Evolutionary conservation across 139 green algal genomes (phyloP), one percentile per base, ranked within the genome.

Genomic region (Chlorella sp.): DNA sequence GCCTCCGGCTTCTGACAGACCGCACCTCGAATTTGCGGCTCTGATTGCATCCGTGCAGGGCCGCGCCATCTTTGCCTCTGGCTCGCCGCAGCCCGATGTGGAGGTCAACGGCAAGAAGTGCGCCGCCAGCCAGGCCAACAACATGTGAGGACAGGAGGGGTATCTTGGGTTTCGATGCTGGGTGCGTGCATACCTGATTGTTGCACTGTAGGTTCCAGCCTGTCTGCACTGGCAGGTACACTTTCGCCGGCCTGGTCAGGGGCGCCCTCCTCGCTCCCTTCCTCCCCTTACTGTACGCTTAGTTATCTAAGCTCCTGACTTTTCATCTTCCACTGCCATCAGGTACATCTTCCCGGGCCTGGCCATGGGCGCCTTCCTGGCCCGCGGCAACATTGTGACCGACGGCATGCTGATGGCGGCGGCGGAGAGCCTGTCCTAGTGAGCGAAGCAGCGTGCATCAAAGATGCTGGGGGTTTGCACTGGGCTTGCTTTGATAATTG

Each of bases 41-140:
- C n/a, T n/a, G n/a, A n/a, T n/a, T n/a, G n/a, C n/a, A n/a, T n/a
- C n/a, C n/a, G n/a, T n/a, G 68, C 84, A 78, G 20, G 92, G 90
- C 18, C 80, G 91, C 21, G 91, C 90, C 34, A 93, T 98, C 44
- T 98, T 96, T 87, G 93, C 94, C 36, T 90, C 81, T 2, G 95
- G 95, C n/a, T 93, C 86, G 41, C 94, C 95, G 9, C 91, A 95
- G 69, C 62, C 80, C 41, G 88, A 95, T 44, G 88, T 93, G 25
- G 60, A 88, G 13, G 83, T 85, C 57, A 78, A 89, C 20, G 93
- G 89, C 20, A 55, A 60, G 21, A 87, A 55, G 18, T 87, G 71
- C 36, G 63, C 69, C 1, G 62, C 84, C 57, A 88, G 72, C 28
- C 92, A 95, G 89, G 92, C 93, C n/a, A 97, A 97, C 89, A 97